phyloP scores from a whole-genome alignment of 1,139 yeast genomes.

The Debaryomyces sp. region DNA sequence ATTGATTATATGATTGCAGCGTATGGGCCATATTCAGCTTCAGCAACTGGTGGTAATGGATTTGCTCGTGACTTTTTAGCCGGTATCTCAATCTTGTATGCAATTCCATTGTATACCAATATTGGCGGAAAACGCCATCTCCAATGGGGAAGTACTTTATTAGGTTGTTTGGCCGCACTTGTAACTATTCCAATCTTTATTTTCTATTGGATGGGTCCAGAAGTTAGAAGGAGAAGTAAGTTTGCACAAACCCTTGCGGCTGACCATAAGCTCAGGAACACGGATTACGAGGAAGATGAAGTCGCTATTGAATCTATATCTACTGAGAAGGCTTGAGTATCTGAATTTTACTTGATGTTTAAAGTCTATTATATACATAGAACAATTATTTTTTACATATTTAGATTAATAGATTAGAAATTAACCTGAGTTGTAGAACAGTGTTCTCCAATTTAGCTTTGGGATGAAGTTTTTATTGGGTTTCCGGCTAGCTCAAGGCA shows the following conservation, averaged over 20 bases:
- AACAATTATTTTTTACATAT: no score
- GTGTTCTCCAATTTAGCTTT: no score
- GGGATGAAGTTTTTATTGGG: no score
- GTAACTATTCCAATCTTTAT: conserved; percentile 28
- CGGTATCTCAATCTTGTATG: conserved; percentile 36
- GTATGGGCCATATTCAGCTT: conserved; percentile 38
- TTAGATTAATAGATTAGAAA: no score
- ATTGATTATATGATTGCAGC: conserved; percentile 40
- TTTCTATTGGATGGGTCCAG: conserved; percentile 32
- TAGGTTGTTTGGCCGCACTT: conserved; percentile 32
- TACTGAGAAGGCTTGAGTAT: no score
- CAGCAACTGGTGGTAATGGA: conserved; percentile 45
- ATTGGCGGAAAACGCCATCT: conserved; percentile 26
- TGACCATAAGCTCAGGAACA: conserved; percentile 13
- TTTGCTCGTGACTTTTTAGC: conserved; percentile 39
- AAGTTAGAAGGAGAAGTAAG: conserved; percentile 23
- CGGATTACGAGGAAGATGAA: no score
- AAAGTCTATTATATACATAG: no score
- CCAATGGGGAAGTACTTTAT: conserved; percentile 37
- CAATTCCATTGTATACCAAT: conserved; percentile 33
- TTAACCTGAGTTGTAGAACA: no score
- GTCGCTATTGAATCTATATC: no score
- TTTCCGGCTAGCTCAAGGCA: no score
- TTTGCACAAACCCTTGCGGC: conserved; percentile 33
- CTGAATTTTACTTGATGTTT: no score